These are phyloP conservation scores for Thoreauomyces humboldtii DNA, from an alignment of 192 early-diverging fungal species.

Conservation along the genomic window DNA sequence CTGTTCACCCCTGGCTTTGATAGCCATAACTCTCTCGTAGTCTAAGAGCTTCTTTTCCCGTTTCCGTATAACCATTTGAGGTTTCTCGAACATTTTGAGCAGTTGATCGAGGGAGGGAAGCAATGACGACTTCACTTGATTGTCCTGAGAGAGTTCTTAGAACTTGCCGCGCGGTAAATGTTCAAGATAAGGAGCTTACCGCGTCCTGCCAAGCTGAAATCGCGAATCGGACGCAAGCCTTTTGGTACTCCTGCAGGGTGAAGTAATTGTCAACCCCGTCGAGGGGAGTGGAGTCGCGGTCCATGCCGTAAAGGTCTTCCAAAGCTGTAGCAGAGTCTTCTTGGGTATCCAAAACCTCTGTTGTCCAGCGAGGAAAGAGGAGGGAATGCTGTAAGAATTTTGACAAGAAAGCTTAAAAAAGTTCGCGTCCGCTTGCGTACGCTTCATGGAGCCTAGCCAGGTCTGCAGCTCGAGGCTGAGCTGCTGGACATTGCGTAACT, in stretches of 20 bases:
- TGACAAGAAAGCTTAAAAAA: neutral
- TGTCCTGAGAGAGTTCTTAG: neutral
- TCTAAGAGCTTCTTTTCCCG: slow-evolving; percentile 70
- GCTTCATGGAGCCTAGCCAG: slow-evolving; percentile 29
- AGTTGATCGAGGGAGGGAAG: slow-evolving; percentile 33
- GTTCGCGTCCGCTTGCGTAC: slow-evolving; percentile 17
- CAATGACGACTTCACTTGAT: slow-evolving; percentile 14
- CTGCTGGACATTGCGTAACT: slow-evolving; percentile 49
- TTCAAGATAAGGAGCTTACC: slow-evolving; percentile 1
- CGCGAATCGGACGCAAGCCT: slow-evolving; percentile 14
- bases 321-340: slow-evolving; percentile 49
- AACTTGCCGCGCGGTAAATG: neutral
- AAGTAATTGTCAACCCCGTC: slow-evolving; percentile 6
- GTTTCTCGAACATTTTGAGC: slow-evolving; percentile 50
- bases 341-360: slow-evolving; percentile 56
- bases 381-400: neutral
- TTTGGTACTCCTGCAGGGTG: slow-evolving; percentile 19
- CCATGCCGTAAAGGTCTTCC: slow-evolving; percentile 54
- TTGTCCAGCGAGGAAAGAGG: too few species aligned
- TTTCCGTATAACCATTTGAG: slow-evolving; percentile 69
- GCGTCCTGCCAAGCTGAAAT: slow-evolving; percentile 20
- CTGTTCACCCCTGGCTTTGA: slow-evolving; percentile 58
- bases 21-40: slow-evolving; percentile 61
- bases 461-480: slow-evolving; percentile 27
- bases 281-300: neutral